Conservation (phyloP, 2,329 filamentous ascomycete species). For the Penicillium sp. region DNA sequence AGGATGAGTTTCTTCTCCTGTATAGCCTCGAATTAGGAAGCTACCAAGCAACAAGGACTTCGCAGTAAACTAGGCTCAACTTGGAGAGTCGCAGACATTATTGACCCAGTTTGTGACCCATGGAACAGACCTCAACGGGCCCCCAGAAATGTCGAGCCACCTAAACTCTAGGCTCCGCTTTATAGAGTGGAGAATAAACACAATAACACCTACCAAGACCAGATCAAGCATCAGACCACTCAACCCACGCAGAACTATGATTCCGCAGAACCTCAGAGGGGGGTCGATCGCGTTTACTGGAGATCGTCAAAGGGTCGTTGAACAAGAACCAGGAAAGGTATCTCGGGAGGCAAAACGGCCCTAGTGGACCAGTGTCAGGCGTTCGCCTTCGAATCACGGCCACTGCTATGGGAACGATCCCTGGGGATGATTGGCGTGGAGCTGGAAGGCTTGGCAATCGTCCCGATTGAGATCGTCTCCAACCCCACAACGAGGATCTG, state of each 20-base stretch:
- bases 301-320: neutral
- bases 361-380: neutral
- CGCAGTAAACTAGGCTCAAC: neutral
- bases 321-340: neutral
- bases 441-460: slow-evolving; percentile 19
- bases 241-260: neutral
- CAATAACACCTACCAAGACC: neutral
- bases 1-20: neutral
- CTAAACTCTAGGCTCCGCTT: slow-evolving; percentile 26
- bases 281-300: neutral
- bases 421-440: slow-evolving; percentile 16
- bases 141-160: neutral
- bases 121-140: slow-evolving; percentile 12
- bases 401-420: neutral
- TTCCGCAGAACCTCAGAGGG: neutral
- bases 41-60: neutral
- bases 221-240: neutral
- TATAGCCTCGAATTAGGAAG: neutral
- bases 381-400: slow-evolving; percentile 4
- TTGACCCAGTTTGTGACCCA: neutral
- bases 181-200: slow-evolving; percentile 16
- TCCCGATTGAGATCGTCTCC: slow-evolving; percentile 17
- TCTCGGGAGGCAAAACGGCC: neutral
- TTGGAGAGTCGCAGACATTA: neutral
- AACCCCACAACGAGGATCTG: slow-evolving; percentile 23